A percentile compares a stretch with the other conserved stretches of the same genome.
Conservation (phyloP, 1,139 yeast species). For the Pichia sp. region DNA sequence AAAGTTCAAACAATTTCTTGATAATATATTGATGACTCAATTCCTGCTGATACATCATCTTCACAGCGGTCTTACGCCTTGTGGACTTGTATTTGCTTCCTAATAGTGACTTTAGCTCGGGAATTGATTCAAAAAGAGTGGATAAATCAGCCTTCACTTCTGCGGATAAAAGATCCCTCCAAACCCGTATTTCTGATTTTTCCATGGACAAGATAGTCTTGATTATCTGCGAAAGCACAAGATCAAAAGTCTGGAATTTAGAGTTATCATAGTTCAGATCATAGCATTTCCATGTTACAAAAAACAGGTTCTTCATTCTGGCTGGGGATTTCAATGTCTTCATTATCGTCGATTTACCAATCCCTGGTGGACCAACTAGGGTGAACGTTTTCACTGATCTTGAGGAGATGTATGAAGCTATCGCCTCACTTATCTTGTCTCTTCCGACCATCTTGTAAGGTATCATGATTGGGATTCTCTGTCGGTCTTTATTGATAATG, state of each 20-base stretch:
- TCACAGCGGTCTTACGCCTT: conserved; percentile 21
- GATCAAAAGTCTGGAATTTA: conserved; percentile 27
- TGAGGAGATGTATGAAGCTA: conserved; percentile 27
- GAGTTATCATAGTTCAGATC: conserved; percentile 24
- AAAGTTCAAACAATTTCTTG: conserved; percentile 36
- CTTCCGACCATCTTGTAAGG: conserved; percentile 36
- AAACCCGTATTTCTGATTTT: conserved; percentile 31
- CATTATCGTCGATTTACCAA: conserved; percentile 43
- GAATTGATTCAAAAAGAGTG: conserved; percentile 37
- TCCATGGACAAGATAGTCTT: conserved; percentile 39
- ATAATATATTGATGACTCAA: conserved; percentile 38
- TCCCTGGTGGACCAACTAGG: conserved; percentile 40
- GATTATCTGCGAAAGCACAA: conserved; percentile 36
- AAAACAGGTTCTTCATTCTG: conserved; percentile 33
- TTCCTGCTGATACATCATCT: conserved; percentile 27
- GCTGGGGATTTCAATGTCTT: conserved; percentile 36
- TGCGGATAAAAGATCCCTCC: conserved; percentile 40
- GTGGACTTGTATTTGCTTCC: conserved; percentile 35
- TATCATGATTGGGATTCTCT: conserved; percentile 20
- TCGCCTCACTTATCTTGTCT: conserved; percentile 26
- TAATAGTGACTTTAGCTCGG: conserved; percentile 38
- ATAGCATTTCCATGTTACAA: conserved; percentile 38
- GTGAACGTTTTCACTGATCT: conserved; percentile 31
- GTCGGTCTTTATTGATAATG: background rate
- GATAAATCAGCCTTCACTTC: conserved; percentile 39